Conservation (phyloP, 225 moss, liverwort and hornwort species). For the Pleurozium schreberi region DNA sequence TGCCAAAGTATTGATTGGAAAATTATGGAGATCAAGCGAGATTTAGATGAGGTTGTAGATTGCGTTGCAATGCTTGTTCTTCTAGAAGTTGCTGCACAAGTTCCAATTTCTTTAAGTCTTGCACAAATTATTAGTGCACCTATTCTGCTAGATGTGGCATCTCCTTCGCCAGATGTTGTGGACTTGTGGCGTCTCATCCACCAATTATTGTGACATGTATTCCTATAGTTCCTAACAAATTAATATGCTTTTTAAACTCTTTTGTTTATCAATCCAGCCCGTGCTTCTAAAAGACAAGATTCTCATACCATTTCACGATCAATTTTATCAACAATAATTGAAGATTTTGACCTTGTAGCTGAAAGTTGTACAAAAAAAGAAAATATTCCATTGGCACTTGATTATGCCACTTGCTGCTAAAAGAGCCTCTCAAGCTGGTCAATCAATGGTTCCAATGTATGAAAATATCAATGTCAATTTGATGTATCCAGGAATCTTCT, state of each 20-base stretch:
- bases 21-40: neutral
- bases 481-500: neutral
- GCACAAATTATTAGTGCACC: neutral
- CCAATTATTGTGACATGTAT: neutral
- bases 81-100: accelerated
- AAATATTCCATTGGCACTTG: neutral
- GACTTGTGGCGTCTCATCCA: neutral
- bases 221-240: neutral
- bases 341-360: neutral
- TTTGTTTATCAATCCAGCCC: accelerated
- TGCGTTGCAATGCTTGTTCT: neutral
- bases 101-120: neutral
- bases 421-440: neutral
- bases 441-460: neutral
- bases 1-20: neutral
- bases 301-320: neutral
- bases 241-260: neutral
- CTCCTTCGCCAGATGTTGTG: neutral
- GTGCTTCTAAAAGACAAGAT: neutral
- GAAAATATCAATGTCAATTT: neutral
- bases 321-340: neutral
- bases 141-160: too few relatives aligned
- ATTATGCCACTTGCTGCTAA: neutral
- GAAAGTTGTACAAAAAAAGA: neutral
- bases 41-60: neutral